Percentiles rank a stretch among this genome's conserved stretches.
These are phyloP conservation scores for Podospora tetraspora DNA, from an alignment of 495 filamentous ascomycete species.

Conservation along the genomic window DNA sequence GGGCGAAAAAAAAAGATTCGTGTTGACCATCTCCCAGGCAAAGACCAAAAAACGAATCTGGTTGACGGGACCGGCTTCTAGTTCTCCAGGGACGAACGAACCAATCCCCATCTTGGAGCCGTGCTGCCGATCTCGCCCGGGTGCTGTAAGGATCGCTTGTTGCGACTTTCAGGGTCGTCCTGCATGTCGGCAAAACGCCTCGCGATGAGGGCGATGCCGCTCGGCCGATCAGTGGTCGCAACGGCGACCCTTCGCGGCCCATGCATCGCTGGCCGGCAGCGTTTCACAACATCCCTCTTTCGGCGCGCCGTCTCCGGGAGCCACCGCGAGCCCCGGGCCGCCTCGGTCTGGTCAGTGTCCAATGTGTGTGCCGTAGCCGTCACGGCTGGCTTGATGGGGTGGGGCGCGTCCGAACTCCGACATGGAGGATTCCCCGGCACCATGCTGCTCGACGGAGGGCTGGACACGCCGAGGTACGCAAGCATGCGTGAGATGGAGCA, in stretches of 20 bases:
- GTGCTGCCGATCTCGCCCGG: conserved; percentile 12
- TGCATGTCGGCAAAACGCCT: conserved; percentile 32
- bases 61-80: conserved; percentile 3
- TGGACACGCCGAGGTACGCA: conserved; percentile 40
- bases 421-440: conserved; percentile 27
- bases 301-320: conserved; percentile 19
- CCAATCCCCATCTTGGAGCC: conserved; percentile 6
- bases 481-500: conserved; percentile 45
- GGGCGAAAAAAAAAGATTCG: background rate
- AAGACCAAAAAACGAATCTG: background rate
- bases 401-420: conserved; percentile 32
- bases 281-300: conserved; percentile 20
- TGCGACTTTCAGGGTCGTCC: conserved; percentile 19
- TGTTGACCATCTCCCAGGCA: background rate
- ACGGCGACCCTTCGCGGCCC: background rate
- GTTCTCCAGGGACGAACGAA: conserved; percentile 9
- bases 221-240: conserved; percentile 23
- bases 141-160: conserved; percentile 8
- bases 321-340: conserved; percentile 8
- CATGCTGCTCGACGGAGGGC: conserved; percentile 38
- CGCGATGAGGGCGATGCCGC: conserved; percentile 26
- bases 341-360: conserved; percentile 29
- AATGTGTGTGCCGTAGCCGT: conserved; percentile 37
- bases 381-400: conserved; percentile 39
- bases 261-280: conserved; percentile 15